phyloP scores from a whole-genome alignment of 768 basidiomycete genomes.

The Tricholoma saponaceum region DNA sequence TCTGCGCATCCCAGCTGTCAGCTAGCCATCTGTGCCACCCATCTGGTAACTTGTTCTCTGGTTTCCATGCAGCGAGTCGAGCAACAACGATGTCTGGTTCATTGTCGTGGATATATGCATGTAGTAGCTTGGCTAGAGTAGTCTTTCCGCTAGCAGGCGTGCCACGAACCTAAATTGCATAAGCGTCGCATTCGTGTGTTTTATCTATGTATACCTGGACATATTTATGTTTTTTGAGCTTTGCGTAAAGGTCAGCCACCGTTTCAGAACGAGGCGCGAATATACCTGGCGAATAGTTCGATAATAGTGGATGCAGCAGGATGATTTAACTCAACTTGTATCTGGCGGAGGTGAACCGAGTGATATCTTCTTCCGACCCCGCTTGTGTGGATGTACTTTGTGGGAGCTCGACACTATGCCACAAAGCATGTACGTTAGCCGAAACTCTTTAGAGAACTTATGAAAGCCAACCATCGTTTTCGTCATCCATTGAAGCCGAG shows the following conservation, averaged over 20 bases:
- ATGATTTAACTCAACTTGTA: neutral
- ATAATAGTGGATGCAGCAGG: neutral
- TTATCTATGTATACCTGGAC: neutral
- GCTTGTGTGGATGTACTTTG: neutral
- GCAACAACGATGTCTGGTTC: neutral
- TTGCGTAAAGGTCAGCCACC: neutral
- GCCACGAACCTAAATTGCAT: conserved; percentile 3
- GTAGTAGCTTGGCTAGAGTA: conserved; percentile 1
- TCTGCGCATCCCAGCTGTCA: neutral
- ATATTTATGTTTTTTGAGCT: neutral
- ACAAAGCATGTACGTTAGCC: neutral
- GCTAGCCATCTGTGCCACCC: neutral
- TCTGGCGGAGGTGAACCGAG: neutral
- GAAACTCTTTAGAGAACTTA: neutral
- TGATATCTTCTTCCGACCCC: neutral
- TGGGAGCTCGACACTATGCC: neutral
- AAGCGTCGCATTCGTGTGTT: neutral
- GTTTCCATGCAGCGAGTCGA: neutral
- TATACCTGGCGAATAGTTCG: neutral
- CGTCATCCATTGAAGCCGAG: neutral
- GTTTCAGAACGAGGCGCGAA: neutral
- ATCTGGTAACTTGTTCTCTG: neutral
- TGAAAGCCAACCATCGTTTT: neutral
- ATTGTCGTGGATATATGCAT: neutral
- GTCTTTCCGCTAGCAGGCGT: conserved; percentile 5